A percentile compares a stretch with the other conserved stretches of the same genome.
Evolutionary conservation across 306 rosid genomes (phyloP).

Genomic region (Clitoria ternatea): DNA sequence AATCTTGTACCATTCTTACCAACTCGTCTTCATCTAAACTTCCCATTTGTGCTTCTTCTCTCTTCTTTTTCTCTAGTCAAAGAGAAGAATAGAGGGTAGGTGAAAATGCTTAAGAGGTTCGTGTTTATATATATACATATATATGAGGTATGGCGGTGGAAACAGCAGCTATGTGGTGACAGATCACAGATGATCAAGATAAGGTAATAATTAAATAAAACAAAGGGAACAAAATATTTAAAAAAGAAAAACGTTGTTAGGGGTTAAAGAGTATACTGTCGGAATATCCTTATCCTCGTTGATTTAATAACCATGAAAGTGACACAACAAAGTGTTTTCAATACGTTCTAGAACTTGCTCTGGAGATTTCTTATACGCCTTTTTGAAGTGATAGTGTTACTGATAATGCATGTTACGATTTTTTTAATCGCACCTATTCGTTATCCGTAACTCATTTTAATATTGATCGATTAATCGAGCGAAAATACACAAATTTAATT

Average conservation of each 20-base stretch:
- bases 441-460: background rate
- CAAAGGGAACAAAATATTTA: background rate
- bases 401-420: background rate
- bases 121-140: slow-evolving; percentile 8
- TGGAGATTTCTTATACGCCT: background rate
- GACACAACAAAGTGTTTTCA: slow-evolving; percentile 16
- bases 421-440: background rate
- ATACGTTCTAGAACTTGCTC: background rate
- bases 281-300: slow-evolving; percentile 32
- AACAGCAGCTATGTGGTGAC: slow-evolving; percentile 27
- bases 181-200: slow-evolving; percentile 6
- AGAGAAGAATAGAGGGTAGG: slow-evolving; percentile 13
- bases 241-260: background rate
- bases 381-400: background rate
- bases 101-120: background rate
- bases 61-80: background rate
- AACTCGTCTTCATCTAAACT: slow-evolving; percentile 63
- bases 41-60: slow-evolving; percentile 32
- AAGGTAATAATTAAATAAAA: background rate
- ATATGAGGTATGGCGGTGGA: slow-evolving; percentile 33
- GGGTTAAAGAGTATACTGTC: background rate
- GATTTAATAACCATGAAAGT: slow-evolving; percentile 7
- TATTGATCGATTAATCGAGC: too few relatives aligned
- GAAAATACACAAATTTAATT: too few relatives aligned
- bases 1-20: slow-evolving; percentile 62